Conservation (phyloP, 306 rosid genomes). For the Cicer judaicum region DNA sequence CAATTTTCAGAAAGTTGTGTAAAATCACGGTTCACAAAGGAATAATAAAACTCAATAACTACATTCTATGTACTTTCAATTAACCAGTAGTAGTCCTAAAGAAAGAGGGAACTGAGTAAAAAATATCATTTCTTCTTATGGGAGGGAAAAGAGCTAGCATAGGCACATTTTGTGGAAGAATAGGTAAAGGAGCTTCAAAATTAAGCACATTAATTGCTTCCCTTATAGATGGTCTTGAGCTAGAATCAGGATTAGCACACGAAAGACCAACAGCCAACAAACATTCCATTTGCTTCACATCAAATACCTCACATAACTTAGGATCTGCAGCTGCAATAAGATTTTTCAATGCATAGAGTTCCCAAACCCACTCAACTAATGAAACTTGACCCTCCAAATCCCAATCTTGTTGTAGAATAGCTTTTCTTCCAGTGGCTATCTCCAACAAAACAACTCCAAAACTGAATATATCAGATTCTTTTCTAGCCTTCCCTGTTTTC, state of each 20-base stretch:
- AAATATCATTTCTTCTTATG: too few relatives aligned
- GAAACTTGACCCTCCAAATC: conserved; percentile 10
- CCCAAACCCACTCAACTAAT: conserved; percentile 54
- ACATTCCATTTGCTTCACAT: conserved; percentile 45
- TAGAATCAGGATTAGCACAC: conserved; percentile 46
- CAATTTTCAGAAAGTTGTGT: too few relatives aligned
- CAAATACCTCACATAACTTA: conserved; percentile 39
- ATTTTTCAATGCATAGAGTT: conserved; percentile 44
- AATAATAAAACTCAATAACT: too few relatives aligned
- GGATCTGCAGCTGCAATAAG: conserved; percentile 38
- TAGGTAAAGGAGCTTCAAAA: conserved; percentile 46
- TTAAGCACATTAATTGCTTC: conserved; percentile 44
- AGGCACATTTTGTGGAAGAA: conserved; percentile 42
- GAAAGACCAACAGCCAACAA: conserved; percentile 39
- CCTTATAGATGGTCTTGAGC: conserved; percentile 31
- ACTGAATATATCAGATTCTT: conserved; percentile 50
- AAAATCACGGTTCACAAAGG: too few relatives aligned
- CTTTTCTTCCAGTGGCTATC: conserved; percentile 47
- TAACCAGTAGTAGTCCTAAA: too few relatives aligned
- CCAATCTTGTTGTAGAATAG: conserved; percentile 9
- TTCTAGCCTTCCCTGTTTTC: conserved; percentile 40
- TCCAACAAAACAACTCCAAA: conserved; percentile 50
- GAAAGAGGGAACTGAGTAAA: too few relatives aligned
- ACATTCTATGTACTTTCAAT: too few relatives aligned
- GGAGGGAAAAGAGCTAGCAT: not conserved